Base-by-base conservation (phyloP, 805 yeast genomes). In the Cyberlindnera maclurae region DNA sequence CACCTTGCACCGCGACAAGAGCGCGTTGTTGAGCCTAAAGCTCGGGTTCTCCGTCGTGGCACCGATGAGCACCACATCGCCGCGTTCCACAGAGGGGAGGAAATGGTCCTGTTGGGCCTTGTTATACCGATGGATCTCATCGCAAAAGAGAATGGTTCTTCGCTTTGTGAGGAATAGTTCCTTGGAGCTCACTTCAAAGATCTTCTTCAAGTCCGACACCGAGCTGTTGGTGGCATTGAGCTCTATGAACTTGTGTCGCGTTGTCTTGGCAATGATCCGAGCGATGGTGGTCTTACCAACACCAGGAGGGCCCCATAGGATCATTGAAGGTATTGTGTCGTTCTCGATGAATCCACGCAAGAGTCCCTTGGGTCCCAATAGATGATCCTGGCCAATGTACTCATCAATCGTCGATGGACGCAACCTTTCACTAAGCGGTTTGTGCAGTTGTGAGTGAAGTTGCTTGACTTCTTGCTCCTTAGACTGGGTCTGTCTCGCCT, bases 21-120 rank as follows among this genome's bases (percentile, higher is more conserved):
- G 64, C 0, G 97, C 97, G 39, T 82, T 75, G 43, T 88, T 79
- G 31, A 93, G 62, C 50, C 86, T 81, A 51, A 82, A 81, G 34
- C 83, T 77, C 4, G 97, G 96, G 55, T 93, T 93, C 56, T 93
- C 98, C 0, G 97, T 89, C 0, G 98, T 93, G n/a, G 97, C 97
- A 5, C 98, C 98, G 37, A 90, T 77, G 31, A 93, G 68, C 1
- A 79, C 76, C 32, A 89, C 76, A 38, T 77, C 77, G 3, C 97
- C 97, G 22, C 74, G 65, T 57, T 93, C 99, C 1, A 90, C 81
- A 44, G 76, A 79, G 0, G 95, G 93, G 29, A 93, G 63, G 34
- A 94, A 73, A 34, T 79, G 72, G 58, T 93, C 97, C 58, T 93
- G 98, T 54, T 93, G 98, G 0, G 78, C 67, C 43, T 82, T 81